These are phyloP conservation scores for Schrenkiella parvula DNA, from an alignment of 345 rosid species.

Conservation along the genomic window DNA sequence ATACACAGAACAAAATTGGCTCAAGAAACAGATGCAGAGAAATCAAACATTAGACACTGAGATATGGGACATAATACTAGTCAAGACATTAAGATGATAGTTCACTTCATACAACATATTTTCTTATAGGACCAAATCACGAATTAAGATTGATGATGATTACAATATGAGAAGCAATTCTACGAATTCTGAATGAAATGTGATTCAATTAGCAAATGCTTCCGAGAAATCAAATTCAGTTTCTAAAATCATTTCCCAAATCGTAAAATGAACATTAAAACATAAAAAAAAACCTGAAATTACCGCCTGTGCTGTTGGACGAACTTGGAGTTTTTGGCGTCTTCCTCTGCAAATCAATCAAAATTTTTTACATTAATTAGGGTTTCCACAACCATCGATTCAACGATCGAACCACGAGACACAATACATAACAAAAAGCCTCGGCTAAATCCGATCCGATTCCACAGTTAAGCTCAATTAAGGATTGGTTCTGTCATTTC, in stretches of 20 bases:
- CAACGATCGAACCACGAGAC: not conserved
- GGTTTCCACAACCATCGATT: constrained; percentile 4
- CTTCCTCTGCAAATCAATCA: constrained; percentile 62
- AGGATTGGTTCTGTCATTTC: not conserved
- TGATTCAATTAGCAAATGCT: not conserved
- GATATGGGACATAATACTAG: not conserved
- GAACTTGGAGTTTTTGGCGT: constrained; percentile 79
- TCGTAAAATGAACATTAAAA: not conserved
- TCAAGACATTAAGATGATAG: not conserved
- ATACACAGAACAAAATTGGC: not conserved
- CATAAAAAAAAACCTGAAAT: not conserved
- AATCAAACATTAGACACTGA: not conserved
- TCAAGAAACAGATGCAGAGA: not conserved
- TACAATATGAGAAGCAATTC: not conserved
- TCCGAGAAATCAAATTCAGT: not conserved
- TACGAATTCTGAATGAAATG: not conserved
- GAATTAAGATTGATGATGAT: not conserved
- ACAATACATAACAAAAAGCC: not conserved
- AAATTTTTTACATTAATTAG: constrained; percentile 4
- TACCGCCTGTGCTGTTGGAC: constrained; percentile 86
- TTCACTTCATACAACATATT: not conserved
- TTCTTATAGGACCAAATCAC: not conserved
- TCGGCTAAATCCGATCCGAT: not conserved
- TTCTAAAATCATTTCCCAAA: not conserved
- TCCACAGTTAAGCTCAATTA: not conserved